phyloP scores from a whole-genome alignment of 441 rosid genomes.

The Pelargonium cotyledonis region DNA sequence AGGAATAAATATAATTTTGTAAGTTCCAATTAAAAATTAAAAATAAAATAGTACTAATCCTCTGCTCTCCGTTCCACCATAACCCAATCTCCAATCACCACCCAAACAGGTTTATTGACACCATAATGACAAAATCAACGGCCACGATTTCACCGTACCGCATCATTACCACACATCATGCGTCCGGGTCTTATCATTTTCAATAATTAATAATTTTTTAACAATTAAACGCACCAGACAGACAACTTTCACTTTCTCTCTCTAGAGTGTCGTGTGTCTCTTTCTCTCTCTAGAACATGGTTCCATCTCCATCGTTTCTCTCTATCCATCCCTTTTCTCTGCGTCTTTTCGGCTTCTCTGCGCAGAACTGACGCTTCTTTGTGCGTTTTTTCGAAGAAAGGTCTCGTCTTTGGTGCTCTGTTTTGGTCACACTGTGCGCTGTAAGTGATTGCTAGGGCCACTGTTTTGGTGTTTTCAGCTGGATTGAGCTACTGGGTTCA shows the following conservation, averaged over 20 bases:
- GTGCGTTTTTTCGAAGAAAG: not conserved
- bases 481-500: constrained; percentile 24
- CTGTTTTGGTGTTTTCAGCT: constrained; percentile 15
- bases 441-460: constrained; percentile 35
- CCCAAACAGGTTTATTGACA: constrained; percentile 9
- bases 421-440: constrained; percentile 7
- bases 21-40: constrained; percentile 16
- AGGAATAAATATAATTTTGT: not conserved
- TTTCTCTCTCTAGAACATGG: constrained; percentile 26
- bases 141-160: constrained; percentile 21
- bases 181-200: constrained; percentile 18
- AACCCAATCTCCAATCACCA: not conserved
- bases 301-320: constrained; percentile 13
- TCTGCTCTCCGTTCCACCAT: not conserved
- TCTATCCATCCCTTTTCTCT: constrained; percentile 15
- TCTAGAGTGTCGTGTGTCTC: constrained; percentile 19
- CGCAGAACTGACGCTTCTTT: constrained; percentile 21
- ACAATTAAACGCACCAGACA: constrained; percentile 25
- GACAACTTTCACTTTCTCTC: constrained; percentile 19
- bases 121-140: constrained; percentile 21
- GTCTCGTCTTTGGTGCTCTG: constrained; percentile 12
- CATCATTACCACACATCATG: constrained; percentile 7
- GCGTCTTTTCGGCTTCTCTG: constrained; percentile 39
- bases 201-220: constrained; percentile 18
- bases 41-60: not conserved